phyloP scores from a whole-genome alignment of 129 eudicot species.

The Sambucus nigra region DNA sequence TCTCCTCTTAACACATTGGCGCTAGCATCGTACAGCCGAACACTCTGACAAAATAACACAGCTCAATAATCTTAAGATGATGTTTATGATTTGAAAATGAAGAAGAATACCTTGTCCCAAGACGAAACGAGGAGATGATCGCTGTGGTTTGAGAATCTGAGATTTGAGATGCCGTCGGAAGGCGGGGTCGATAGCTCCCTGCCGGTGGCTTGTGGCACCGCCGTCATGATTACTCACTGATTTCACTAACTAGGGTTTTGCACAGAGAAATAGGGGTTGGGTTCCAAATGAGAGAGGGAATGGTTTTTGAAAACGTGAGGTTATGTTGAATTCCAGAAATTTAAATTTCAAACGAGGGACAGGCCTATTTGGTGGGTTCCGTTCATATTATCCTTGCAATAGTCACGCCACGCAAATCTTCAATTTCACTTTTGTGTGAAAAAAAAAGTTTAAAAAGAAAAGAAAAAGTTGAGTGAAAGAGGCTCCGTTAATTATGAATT shows the following conservation, averaged over 20 bases:
- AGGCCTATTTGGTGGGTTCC: no score
- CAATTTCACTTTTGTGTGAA: no score
- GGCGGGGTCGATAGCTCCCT: constrained; percentile 78
- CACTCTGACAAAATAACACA: constrained; percentile 34
- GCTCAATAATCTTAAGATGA: background rate
- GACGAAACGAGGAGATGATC: constrained; percentile 90
- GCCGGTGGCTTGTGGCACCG: constrained; percentile 45
- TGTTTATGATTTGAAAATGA: background rate
- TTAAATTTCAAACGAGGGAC: background rate
- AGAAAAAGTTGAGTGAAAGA: no score
- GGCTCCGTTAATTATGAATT: no score
- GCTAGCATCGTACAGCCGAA: constrained; percentile 85
- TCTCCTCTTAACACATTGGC: constrained; percentile 78
- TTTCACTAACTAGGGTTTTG: constrained; percentile 5
- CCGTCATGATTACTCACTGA: constrained; percentile 26
- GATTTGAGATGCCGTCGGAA: constrained; percentile 74
- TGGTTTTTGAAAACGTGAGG: constrained; percentile 12
- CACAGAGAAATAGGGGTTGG: constrained; percentile 6
- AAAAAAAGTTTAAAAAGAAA: no score
- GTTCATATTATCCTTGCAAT: no score
- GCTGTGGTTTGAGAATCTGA: constrained; percentile 80
- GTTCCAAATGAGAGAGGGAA: constrained; percentile 11
- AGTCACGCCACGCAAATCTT: no score
- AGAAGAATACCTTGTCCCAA: constrained; percentile 70
- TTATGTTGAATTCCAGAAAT: background rate